These are phyloP conservation scores for Pichia sp. DNA, from an alignment of 1,139 yeast species.

Conservation along the genomic window DNA sequence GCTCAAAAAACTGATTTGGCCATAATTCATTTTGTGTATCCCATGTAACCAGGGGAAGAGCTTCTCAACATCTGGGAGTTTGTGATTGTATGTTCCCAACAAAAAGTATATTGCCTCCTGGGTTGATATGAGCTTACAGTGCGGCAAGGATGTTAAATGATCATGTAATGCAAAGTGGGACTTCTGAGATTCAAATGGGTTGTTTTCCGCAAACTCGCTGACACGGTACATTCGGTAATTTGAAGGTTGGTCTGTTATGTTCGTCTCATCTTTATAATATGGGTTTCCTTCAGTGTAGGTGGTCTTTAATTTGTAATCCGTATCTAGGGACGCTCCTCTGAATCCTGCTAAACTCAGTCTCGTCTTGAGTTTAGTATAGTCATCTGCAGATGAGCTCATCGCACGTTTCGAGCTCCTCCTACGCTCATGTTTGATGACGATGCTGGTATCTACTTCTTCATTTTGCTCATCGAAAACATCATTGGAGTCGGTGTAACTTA, in stretches of 20 bases:
- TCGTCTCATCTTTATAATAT: too few relatives aligned
- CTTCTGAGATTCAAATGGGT: too few relatives aligned
- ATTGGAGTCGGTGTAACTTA: too few relatives aligned
- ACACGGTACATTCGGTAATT: too few relatives aligned
- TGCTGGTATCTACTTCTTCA: neutral
- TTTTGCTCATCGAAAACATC: neutral
- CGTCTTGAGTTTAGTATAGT: conserved; percentile 20
- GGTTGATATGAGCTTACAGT: conserved; percentile 18
- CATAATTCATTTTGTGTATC: conserved; percentile 42
- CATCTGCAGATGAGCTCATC: conserved; percentile 25
- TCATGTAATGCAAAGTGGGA: conserved; percentile 5
- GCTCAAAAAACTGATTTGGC: conserved; percentile 34
- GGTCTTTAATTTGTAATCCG: too few relatives aligned
- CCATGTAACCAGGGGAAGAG: conserved; percentile 96
- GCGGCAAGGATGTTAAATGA: conserved; percentile 8
- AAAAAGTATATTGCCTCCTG: conserved; percentile 29
- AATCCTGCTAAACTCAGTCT: conserved; percentile 13
- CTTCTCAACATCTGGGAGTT: conserved; percentile 57
- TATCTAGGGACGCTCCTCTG: too few relatives aligned
- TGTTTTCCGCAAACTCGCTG: too few relatives aligned
- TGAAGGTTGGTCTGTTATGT: neutral
- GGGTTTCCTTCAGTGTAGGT: too few relatives aligned
- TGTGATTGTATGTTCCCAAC: conserved; percentile 40
- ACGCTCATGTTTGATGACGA: conserved; percentile 2
- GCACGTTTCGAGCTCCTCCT: conserved; percentile 24